Percentiles rank a stretch among this genome's conserved stretches.
Evolutionary conservation across 495 filamentous ascomycete genomes (phyloP).

Genomic region (Aeminium ludgeri): DNA sequence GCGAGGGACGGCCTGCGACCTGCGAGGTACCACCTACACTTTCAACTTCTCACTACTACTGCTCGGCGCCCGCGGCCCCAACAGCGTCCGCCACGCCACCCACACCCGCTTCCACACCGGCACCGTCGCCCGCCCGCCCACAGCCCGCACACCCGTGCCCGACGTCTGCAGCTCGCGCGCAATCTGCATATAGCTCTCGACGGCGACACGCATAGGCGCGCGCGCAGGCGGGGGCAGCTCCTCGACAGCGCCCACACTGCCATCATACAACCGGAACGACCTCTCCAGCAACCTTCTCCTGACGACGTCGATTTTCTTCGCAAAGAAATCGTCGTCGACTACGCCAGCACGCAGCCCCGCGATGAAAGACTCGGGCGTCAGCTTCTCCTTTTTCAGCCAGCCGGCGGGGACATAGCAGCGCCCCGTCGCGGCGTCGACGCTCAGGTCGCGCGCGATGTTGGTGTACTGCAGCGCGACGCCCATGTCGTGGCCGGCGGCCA

Average conservation of each 20-base stretch:
- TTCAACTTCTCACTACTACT: neutral
- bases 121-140: constrained; percentile 41
- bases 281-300: constrained; percentile 35
- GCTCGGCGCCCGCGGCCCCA: neutral
- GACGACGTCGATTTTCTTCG: constrained; percentile 28
- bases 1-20: too few species aligned
- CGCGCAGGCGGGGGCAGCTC: constrained; percentile 37
- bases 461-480: constrained; percentile 52
- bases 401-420: constrained; percentile 45
- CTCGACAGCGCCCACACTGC: constrained; percentile 34
- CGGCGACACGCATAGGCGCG: constrained; percentile 45
- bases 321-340: constrained; percentile 4
- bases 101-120: constrained; percentile 34
- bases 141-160: constrained; percentile 30
- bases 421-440: constrained; percentile 39
- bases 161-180: constrained; percentile 36
- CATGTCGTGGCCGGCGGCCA: constrained; percentile 40
- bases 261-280: constrained; percentile 37
- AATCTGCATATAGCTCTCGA: constrained; percentile 62
- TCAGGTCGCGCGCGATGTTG: constrained; percentile 54
- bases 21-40: too few species aligned
- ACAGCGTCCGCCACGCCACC: constrained; percentile 39
- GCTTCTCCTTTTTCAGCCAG: constrained; percentile 40
- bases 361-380: constrained; percentile 37
- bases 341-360: constrained; percentile 24